Evolutionary conservation across 208 protist genomes (phyloP).

Genomic region (Leishmania arabica): DNA sequence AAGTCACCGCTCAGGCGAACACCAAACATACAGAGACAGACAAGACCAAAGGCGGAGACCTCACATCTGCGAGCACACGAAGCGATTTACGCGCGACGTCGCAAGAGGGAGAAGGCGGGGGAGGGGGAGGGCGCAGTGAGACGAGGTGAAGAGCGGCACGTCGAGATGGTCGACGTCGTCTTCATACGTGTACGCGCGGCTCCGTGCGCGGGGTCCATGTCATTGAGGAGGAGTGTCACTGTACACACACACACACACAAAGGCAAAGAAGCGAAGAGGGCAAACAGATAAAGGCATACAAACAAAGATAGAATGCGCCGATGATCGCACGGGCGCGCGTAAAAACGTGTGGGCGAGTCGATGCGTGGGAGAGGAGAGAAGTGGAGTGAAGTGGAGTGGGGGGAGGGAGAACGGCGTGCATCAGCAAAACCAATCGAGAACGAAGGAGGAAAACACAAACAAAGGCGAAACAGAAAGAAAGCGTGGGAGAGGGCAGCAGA

Average conservation of each 20-base stretch:
- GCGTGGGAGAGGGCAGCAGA: neutral
- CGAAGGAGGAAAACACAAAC: neutral
- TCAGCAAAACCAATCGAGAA: neutral
- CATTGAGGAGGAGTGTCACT: neutral
- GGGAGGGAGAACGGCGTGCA: neutral
- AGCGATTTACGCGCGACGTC: neutral
- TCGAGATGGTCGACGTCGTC: neutral
- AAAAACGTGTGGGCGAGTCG: neutral
- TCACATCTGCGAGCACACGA: neutral
- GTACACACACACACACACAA: neutral
- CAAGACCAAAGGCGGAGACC: neutral
- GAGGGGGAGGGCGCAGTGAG: neutral
- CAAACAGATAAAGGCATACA: neutral
- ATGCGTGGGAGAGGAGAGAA: neutral
- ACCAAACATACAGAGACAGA: neutral
- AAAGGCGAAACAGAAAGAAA: neutral
- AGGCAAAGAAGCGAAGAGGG: neutral
- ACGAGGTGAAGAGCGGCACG: neutral
- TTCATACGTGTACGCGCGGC: neutral
- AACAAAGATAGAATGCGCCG: neutral
- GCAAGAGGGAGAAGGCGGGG: conserved; percentile 2
- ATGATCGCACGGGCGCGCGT: neutral
- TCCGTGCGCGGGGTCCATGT: neutral
- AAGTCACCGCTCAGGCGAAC: neutral
- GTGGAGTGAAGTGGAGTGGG: too few relatives aligned